phyloP scores from a whole-genome alignment of 495 filamentous ascomycete genomes.

The Haplographium delicatum region DNA sequence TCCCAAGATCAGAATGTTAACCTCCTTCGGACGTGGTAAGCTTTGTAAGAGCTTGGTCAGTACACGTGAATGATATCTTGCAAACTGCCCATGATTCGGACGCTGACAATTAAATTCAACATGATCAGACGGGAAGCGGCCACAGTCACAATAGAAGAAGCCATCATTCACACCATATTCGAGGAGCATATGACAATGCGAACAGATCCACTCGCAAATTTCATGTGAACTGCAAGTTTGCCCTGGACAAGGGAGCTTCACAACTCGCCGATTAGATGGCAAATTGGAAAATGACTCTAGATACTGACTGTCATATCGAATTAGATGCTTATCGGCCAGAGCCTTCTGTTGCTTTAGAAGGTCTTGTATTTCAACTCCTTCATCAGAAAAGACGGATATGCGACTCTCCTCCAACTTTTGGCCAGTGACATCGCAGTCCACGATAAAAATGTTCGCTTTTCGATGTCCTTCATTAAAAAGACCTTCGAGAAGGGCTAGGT shows the following conservation, averaged over 20 bases:
- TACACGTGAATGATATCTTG: no score
- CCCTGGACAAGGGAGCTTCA: slow-evolving; percentile 30
- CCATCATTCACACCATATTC: slow-evolving; percentile 29
- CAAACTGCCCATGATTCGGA: slow-evolving; percentile 10
- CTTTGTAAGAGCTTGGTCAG: no score
- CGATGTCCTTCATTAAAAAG: neutral
- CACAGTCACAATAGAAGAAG: slow-evolving; percentile 35
- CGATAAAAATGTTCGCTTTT: slow-evolving; percentile 4
- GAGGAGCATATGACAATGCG: slow-evolving; percentile 18
- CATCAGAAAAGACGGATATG: slow-evolving; percentile 13
- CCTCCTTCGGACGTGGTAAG: slow-evolving; percentile 20
- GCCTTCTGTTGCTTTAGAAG: slow-evolving; percentile 17
- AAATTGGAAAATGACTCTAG: slow-evolving; percentile 6
- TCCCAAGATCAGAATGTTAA: slow-evolving; percentile 42
- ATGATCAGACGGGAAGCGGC: slow-evolving; percentile 10
- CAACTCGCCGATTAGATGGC: slow-evolving; percentile 21
- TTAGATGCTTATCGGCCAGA: slow-evolving; percentile 18
- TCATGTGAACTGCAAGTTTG: slow-evolving; percentile 12
- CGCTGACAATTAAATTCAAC: slow-evolving; percentile 30
- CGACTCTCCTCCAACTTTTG: neutral
- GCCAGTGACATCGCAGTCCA: slow-evolving; percentile 22
- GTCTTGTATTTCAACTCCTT: slow-evolving; percentile 7
- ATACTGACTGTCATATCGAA: slow-evolving; percentile 2
- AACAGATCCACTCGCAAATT: slow-evolving; percentile 27
- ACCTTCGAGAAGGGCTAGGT: slow-evolving; percentile 15